Percentiles rank a stretch among this genome's conserved stretches.
Conservation (phyloP, 768 basidiomycete genomes). For the Kwoniella newhampshirensis region DNA sequence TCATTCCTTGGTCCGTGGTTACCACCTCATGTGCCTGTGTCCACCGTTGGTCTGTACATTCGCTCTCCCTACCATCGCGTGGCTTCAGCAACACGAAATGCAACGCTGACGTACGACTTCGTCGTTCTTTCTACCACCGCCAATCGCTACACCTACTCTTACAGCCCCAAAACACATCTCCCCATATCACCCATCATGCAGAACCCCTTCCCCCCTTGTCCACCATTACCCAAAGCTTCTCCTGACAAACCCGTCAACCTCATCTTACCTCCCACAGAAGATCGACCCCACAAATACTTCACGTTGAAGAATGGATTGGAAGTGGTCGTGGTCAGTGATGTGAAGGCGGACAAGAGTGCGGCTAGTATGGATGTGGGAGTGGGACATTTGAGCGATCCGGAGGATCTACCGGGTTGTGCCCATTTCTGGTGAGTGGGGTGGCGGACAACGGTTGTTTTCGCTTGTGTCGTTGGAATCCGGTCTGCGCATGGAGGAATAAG, state of each 20-base stretch:
- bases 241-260: slow-evolving; percentile 36
- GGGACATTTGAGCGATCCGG: slow-evolving; percentile 90
- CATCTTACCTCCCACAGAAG: slow-evolving; percentile 49
- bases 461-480: neutral
- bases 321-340: slow-evolving; percentile 77
- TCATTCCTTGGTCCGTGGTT: neutral
- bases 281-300: slow-evolving; percentile 61
- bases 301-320: slow-evolving; percentile 85
- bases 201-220: slow-evolving; percentile 36
- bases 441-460: too few species aligned
- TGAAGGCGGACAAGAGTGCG: slow-evolving; percentile 86
- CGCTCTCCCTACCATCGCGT: neutral
- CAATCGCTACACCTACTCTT: neutral
- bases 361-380: slow-evolving; percentile 93
- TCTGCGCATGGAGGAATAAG: too few species aligned
- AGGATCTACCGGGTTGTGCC: slow-evolving; percentile 54
- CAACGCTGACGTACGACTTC: neutral
- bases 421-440: slow-evolving; percentile 53
- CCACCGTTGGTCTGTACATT: neutral
- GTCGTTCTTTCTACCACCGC: neutral
- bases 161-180: slow-evolving; percentile 9
- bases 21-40: neutral
- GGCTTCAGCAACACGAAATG: neutral
- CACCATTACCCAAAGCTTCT: slow-evolving; percentile 37
- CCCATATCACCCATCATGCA: slow-evolving; percentile 12